Evolutionary conservation across 1,284 basidiomycete genomes (phyloP).

Genomic region (Xanthoconium separans): DNA sequence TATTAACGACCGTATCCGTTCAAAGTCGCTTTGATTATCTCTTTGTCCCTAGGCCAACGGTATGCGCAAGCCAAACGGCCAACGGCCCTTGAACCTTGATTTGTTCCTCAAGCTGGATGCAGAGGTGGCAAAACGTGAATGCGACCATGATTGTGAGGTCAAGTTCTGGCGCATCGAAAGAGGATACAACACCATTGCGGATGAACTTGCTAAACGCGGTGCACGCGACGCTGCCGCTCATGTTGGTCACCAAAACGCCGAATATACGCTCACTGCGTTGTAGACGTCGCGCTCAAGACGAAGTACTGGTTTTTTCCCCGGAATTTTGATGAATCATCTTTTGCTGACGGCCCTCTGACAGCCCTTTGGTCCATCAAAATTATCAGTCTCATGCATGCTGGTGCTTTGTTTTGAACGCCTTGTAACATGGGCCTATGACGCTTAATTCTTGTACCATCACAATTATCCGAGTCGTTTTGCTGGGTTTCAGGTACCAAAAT

Average conservation of each 20-base stretch:
- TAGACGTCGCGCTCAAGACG: background rate
- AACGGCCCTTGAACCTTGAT: constrained; percentile 12
- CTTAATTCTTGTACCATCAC: background rate
- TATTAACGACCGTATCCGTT: background rate
- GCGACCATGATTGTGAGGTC: constrained; percentile 2
- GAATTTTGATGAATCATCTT: too few relatives aligned
- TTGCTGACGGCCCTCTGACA: background rate
- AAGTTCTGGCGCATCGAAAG: constrained; percentile 12
- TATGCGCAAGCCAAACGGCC: constrained; percentile 3
- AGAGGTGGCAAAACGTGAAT: constrained; percentile 6
- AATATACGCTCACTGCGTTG: background rate
- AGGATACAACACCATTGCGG: constrained; percentile 13
- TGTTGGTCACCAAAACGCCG: background rate
- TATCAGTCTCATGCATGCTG: background rate
- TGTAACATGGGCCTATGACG: background rate
- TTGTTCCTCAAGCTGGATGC: constrained; percentile 12
- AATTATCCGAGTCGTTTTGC: background rate
- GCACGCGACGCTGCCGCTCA: background rate
- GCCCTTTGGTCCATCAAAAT: background rate
- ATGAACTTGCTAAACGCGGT: constrained; percentile 11
- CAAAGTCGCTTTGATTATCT: background rate
- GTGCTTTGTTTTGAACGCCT: too few relatives aligned
- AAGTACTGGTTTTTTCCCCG: too few relatives aligned
- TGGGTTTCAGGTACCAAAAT: background rate
- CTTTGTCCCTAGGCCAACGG: background rate